Evolutionary conservation across 2,329 filamentous ascomycete genomes (phyloP), one percentile per base, ranked within the genome.

Genomic region (Blastomyces gilchristii): DNA sequence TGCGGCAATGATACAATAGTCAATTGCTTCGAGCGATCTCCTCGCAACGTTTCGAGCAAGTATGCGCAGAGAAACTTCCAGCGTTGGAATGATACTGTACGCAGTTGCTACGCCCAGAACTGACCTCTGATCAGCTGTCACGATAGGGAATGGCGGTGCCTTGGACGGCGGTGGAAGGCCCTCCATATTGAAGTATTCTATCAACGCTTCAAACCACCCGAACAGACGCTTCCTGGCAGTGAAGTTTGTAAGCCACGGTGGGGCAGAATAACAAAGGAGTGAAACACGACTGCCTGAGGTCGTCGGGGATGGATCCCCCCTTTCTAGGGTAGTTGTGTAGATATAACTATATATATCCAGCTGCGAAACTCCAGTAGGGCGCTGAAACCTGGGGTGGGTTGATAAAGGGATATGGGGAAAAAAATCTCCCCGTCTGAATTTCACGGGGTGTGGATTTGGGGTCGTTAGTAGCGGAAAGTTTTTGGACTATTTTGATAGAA

Each of bases 1-100:
- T 31, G 67, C 69, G 5, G 60, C 65, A 52, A 70, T 70, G 37
- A 70, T 63, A 22, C 67, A 68, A 39, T 67, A 69, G 53, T 70
- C 69, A 53, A 67, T 70, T 12, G 31, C 0, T 2, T 57, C 66
- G 67, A 66, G 68, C 45, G 61, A 60, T 54, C 67, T 70, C 5
- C 56, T 59, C 34, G 66, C 67, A 56, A 70, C 39, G 25, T 64
- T 60, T 34, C 68, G 69, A 39, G 69, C 64, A 14, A 70, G 52
- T 7, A 70, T 57, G 18, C 69, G 68, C 12, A 70, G 49, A 12
- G 22, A 53, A 25, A 70, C 63, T 2, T 68, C 68, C 8, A 63
- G n/a, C 5, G 66, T 61, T 2, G 68, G 62, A 7, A 70, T 43
- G n/a, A 68, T 65, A 1, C 64, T 66, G 28, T 68, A 68, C 2